Conservation (phyloP, 768 basidiomycete species). For the Scleroderma bovista region DNA sequence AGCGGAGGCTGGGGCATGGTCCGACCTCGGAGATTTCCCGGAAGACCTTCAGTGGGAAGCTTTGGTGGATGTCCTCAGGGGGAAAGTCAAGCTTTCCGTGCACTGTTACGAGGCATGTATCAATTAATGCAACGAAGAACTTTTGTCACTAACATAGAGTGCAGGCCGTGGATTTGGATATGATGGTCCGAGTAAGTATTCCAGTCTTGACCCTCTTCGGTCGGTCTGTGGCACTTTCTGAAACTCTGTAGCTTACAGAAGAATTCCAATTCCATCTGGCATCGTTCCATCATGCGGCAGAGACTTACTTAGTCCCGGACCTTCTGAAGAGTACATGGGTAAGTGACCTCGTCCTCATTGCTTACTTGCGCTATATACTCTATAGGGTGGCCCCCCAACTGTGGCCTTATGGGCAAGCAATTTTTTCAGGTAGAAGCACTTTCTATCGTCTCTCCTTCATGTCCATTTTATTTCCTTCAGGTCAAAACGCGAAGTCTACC, state of each 20-base stretch:
- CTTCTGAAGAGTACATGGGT: slow-evolving; percentile 68
- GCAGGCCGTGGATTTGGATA: slow-evolving; percentile 67
- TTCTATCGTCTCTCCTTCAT: not conserved
- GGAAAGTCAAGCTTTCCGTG: slow-evolving; percentile 51
- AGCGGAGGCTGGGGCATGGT: slow-evolving; percentile 43
- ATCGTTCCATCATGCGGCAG: slow-evolving; percentile 74
- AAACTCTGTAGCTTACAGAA: slow-evolving; percentile 53
- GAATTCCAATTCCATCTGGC: slow-evolving; percentile 81
- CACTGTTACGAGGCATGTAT: slow-evolving; percentile 34
- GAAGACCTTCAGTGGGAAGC: slow-evolving; percentile 73
- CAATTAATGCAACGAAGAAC: not conserved
- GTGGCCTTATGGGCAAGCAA: slow-evolving; percentile 77
- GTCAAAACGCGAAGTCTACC: slow-evolving; percentile 78
- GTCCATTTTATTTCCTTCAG: slow-evolving; percentile 24
- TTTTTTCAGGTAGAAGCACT: slow-evolving; percentile 31
- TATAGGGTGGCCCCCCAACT: slow-evolving; percentile 59
- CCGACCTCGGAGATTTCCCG: slow-evolving; percentile 40
- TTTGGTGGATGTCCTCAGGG: slow-evolving; percentile 71
- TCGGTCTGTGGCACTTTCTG: not conserved
- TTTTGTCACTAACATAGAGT: not conserved
- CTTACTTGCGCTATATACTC: not conserved
- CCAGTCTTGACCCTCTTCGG: not conserved
- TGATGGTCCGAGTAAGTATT: slow-evolving; percentile 55
- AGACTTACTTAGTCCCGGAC: slow-evolving; percentile 79
- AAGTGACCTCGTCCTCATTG: slow-evolving; percentile 1